These are phyloP conservation scores for Scedosporium boydii DNA, from an alignment of 2,329 filamentous ascomycete genomes.

Conservation along the genomic window DNA sequence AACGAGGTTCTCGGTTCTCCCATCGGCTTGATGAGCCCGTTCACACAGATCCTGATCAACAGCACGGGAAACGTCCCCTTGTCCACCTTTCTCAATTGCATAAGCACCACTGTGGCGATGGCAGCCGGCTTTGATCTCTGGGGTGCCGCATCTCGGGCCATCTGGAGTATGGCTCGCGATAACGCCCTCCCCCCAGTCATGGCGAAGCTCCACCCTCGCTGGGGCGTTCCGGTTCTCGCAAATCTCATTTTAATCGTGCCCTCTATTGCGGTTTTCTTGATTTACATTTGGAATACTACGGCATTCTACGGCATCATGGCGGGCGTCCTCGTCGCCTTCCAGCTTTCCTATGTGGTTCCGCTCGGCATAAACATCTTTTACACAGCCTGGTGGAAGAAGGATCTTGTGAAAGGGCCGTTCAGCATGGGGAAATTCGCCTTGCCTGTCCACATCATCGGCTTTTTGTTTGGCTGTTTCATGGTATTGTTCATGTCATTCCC, in stretches of 20 bases:
- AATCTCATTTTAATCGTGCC: constrained; percentile 6
- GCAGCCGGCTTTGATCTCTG: constrained; percentile 9
- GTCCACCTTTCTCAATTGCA: constrained; percentile 6
- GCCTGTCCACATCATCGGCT: not conserved
- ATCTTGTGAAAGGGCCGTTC: constrained; percentile 6
- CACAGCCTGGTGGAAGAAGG: constrained; percentile 2
- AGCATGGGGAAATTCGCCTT: not conserved
- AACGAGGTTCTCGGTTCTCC: not conserved
- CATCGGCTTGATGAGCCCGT: constrained; percentile 8
- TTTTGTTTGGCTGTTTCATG: constrained; percentile 8
- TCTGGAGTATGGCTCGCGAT: constrained; percentile 10
- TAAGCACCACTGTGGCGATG: constrained; percentile 6
- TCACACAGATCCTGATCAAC: constrained; percentile 8
- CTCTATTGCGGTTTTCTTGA: constrained; percentile 7
- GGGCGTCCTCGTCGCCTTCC: constrained; percentile 8
- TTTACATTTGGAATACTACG: constrained; percentile 10
- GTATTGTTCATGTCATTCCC: constrained; percentile 9
- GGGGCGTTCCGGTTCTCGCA: constrained; percentile 5
- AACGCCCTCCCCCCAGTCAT: constrained; percentile 6
- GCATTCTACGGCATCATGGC: constrained; percentile 10
- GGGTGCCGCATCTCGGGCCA: constrained; percentile 8
- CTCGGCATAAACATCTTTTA: constrained; percentile 8
- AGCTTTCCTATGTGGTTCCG: constrained; percentile 7
- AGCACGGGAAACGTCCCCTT: constrained; percentile 6
- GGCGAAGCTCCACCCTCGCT: constrained; percentile 6